A percentile compares a stretch with the other conserved stretches of the same genome.
These are phyloP conservation scores for Sporothrix inflata DNA, from an alignment of 2,329 filamentous ascomycete species.

Conservation along the genomic window DNA sequence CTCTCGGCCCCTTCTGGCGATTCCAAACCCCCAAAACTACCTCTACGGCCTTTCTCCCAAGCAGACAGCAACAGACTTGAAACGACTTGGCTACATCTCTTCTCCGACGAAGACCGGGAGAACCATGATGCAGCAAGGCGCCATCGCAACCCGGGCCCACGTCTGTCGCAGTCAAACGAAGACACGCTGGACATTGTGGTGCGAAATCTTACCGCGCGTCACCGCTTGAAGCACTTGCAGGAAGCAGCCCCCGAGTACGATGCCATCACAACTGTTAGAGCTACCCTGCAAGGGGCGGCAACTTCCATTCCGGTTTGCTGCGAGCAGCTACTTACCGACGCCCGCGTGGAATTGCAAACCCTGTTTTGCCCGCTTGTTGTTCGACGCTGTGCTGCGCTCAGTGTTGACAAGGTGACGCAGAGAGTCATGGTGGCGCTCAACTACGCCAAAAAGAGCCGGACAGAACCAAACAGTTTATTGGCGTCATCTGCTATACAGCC, in stretches of 20 bases:
- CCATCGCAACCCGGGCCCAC: constrained; percentile 41
- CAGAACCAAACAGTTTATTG: neutral
- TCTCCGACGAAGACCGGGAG: constrained; percentile 51
- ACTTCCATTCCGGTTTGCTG: constrained; percentile 50
- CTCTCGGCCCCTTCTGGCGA: constrained; percentile 62
- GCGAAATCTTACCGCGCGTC: constrained; percentile 49
- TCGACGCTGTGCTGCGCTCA: constrained; percentile 45
- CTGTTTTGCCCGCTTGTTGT: constrained; percentile 56
- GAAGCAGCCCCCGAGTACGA: constrained; percentile 43
- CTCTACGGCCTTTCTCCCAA: constrained; percentile 75
- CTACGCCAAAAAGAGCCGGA: neutral
- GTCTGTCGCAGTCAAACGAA: constrained; percentile 42
- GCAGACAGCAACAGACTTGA: constrained; percentile 81
- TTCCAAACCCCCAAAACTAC: constrained; percentile 51
- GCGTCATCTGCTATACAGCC: neutral
- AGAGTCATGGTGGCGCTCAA: constrained; percentile 47
- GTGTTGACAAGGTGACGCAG: constrained; percentile 50
- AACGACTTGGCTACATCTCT: constrained; percentile 71
- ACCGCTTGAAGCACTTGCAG: constrained; percentile 51
- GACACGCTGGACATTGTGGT: constrained; percentile 47
- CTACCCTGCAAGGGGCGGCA: constrained; percentile 27
- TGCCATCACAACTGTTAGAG: constrained; percentile 32
- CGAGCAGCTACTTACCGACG: constrained; percentile 51
- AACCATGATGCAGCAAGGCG: constrained; percentile 50
- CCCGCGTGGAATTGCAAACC: constrained; percentile 51